Evolutionary conservation across 441 rosid genomes (phyloP), one percentile per base, ranked within the genome.

Genomic region (Gossypium schwendimanii): DNA sequence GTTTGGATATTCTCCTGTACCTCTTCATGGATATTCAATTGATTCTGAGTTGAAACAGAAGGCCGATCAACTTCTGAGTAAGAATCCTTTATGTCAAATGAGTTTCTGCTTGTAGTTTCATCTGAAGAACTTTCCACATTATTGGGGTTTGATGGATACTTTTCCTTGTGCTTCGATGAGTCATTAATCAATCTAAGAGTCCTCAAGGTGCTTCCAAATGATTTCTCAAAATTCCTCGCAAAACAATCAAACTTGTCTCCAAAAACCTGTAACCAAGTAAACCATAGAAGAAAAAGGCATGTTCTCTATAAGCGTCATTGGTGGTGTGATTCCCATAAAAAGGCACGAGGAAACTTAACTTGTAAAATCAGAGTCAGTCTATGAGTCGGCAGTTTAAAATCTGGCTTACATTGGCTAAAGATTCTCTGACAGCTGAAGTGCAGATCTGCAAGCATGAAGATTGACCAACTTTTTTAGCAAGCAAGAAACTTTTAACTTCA

Each of bases 321-420:
- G 54, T 39, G 57, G 67, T 64, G 41, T 28, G 61, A 64, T 15
- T 11, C 14, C 23, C 24, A 53, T 63, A 28, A 1, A 23, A 69
- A 73, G 28, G 70, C 55, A 76, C 10, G 6, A 77, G 36, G 54
- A 71, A 80, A 76, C 85, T 78, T 71, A 79, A 76, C 81, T 84
- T n/a, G 77, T 36, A 70, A 77, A 82, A 79, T 63, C 70, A 84
- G 82, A 75, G 77, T 55, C 75, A 82, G 68, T 55, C 14, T 73
- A 73, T 18, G 71, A 81, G 65, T 69, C 77, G 54, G 85, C 77
- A 79, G 76, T 83, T 78, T 65, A 75, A 76, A 80, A 65, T 79
- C 77, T 63, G 54, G 71, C 97, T 93, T 88, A 93, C 97, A 89
- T 87, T 89, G 81, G 90, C 88, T 83, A 96, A 79, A 64, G 98